These are phyloP conservation scores for Rickenella mellea DNA, from an alignment of 768 basidiomycete genomes.

Conservation along the genomic window DNA sequence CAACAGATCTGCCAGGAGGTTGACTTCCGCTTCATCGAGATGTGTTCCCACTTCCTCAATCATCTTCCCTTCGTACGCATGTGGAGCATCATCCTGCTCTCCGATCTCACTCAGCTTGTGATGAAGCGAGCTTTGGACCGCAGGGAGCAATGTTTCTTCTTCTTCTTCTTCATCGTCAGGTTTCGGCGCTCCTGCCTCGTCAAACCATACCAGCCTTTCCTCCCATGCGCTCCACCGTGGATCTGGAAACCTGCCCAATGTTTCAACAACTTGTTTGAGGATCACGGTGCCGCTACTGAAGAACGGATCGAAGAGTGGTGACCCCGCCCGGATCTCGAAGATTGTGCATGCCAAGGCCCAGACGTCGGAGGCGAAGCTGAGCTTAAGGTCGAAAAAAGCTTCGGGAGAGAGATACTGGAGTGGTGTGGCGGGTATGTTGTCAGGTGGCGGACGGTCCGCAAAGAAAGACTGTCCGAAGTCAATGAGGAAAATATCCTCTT, in stretches of 20 bases:
- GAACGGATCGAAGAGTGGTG: slow-evolving; percentile 30
- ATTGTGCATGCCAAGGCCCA: slow-evolving; percentile 33
- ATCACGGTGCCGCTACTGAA: slow-evolving; percentile 19
- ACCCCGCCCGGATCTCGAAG: slow-evolving; percentile 33
- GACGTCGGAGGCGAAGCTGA: slow-evolving; percentile 22
- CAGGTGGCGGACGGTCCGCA: slow-evolving; percentile 13
- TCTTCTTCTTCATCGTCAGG: slow-evolving; percentile 14
- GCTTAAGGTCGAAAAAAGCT: slow-evolving; percentile 21
- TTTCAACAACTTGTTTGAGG: slow-evolving; percentile 25
- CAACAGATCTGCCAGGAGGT: slow-evolving; percentile 28
- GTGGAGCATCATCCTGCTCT: slow-evolving; percentile 14
- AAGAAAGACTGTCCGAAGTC: slow-evolving; percentile 31
- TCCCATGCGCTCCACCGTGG: slow-evolving; percentile 30
- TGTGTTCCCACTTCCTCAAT: slow-evolving; percentile 20
- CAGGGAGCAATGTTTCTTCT: slow-evolving; percentile 14
- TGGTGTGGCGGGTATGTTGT: slow-evolving; percentile 23
- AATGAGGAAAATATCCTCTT: slow-evolving; percentile 22
- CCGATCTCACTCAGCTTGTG: slow-evolving; percentile 21
- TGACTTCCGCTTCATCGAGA: slow-evolving; percentile 21
- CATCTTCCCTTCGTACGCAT: slow-evolving; percentile 22
- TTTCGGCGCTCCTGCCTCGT: slow-evolving; percentile 26
- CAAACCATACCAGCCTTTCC: slow-evolving; percentile 23
- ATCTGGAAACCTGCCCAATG: slow-evolving; percentile 30
- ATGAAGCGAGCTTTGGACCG: slow-evolving; percentile 20
- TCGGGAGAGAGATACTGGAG: slow-evolving; percentile 27